phyloP scores from a whole-genome alignment of 2,329 filamentous ascomycete genomes.

The Drechslerella stenobrocha region DNA sequence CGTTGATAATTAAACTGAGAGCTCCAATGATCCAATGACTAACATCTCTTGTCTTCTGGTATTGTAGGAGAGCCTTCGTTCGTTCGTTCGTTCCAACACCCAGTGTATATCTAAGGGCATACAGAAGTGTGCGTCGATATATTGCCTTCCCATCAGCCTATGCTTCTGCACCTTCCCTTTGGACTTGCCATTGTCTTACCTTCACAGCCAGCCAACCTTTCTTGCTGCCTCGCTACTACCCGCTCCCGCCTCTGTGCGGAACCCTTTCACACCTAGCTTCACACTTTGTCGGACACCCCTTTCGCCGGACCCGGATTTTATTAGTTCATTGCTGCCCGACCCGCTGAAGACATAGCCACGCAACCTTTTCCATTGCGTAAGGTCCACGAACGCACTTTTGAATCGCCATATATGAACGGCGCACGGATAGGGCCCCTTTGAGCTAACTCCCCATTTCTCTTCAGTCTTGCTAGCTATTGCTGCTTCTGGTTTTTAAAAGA shows the following conservation, averaged over 20 bases:
- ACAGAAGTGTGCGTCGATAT: constrained; percentile 19
- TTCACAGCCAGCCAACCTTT: constrained; percentile 13
- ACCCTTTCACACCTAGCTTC: constrained; percentile 25
- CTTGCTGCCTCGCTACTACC: constrained; percentile 40
- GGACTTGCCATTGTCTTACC: constrained; percentile 47
- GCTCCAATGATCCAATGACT: constrained; percentile 33
- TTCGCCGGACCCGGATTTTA: background rate
- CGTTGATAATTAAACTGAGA: constrained; percentile 36
- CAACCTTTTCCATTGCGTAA: constrained; percentile 23
- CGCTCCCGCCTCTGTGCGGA: constrained; percentile 39
- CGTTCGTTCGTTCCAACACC: constrained; percentile 20
- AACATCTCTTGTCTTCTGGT: constrained; percentile 37
- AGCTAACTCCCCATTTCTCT: constrained; percentile 12
- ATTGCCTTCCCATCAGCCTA: constrained; percentile 43
- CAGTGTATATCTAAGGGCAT: constrained; percentile 6
- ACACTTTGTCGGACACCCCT: constrained; percentile 10
- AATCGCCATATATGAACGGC: constrained; percentile 10
- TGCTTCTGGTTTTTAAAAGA: constrained; percentile 3
- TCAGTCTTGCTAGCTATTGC: background rate
- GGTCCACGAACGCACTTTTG: constrained; percentile 17
- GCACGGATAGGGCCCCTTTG: background rate
- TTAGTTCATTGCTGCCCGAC: constrained; percentile 5
- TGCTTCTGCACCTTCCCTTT: constrained; percentile 32
- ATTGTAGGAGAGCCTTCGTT: constrained; percentile 27
- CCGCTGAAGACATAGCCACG: constrained; percentile 26